phyloP scores from a whole-genome alignment of 1,284 basidiomycete genomes.

The Ceratobasidium theobromae region DNA sequence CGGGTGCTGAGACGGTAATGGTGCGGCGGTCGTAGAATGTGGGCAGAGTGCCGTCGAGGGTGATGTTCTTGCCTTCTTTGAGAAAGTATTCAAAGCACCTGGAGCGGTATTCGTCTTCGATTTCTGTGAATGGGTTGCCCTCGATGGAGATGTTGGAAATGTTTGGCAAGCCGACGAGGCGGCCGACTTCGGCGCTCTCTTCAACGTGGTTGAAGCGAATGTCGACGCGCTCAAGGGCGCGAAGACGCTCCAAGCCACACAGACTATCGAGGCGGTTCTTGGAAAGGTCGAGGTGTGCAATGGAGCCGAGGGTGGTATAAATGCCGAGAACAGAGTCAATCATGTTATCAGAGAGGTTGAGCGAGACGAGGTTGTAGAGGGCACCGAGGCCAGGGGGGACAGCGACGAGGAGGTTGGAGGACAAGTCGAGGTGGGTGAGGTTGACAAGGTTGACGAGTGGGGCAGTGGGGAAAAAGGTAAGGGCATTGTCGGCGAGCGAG shows the following conservation, averaged over 20 bases:
- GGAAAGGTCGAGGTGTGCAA: constrained; percentile 75
- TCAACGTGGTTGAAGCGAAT: constrained; percentile 79
- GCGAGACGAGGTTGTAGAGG: constrained; percentile 76
- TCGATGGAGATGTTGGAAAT: constrained; percentile 77
- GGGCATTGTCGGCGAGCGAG: constrained; percentile 76
- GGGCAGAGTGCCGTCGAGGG: constrained; percentile 72
- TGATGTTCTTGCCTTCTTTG: constrained; percentile 72
- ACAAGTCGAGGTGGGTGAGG: constrained; percentile 85
- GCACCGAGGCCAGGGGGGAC: constrained; percentile 74
- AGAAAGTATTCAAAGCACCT: constrained; percentile 81
- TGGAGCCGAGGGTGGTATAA: constrained; percentile 75
- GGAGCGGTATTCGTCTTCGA: constrained; percentile 72
- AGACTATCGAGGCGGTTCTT: constrained; percentile 90
- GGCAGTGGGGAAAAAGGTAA: constrained; percentile 78
- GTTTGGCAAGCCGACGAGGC: constrained; percentile 77
- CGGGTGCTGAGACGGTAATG: constrained; percentile 40
- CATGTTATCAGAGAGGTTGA: constrained; percentile 94
- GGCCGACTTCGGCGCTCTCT: constrained; percentile 83
- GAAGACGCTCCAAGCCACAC: constrained; percentile 87
- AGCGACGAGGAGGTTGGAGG: constrained; percentile 84
- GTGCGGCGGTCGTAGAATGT: constrained; percentile 76
- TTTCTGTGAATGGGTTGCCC: constrained; percentile 74
- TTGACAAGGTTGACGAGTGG: constrained; percentile 71
- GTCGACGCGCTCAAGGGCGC: constrained; percentile 81
- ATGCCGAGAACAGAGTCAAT: constrained; percentile 93